Evolutionary conservation across 2,329 filamentous ascomycete species (phyloP).

Genomic region (Beauveria caledonica): DNA sequence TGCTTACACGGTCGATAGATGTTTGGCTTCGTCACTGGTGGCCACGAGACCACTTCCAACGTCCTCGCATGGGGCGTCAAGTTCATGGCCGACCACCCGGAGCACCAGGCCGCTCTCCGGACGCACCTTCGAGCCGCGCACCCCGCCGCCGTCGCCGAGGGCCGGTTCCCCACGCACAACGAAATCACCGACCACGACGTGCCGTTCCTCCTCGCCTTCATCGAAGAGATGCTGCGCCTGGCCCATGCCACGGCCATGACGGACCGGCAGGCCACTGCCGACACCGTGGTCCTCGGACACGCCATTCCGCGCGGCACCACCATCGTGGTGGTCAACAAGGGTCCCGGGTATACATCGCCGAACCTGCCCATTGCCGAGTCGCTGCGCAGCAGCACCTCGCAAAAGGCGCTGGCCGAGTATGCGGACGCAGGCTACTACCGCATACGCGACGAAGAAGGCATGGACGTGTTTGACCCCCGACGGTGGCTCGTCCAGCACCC

Average conservation of each 20-base stretch:
- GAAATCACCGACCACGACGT: conserved; percentile 19
- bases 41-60: conserved; percentile 18
- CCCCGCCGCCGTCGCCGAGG: conserved; percentile 12
- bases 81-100: conserved; percentile 14
- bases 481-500: conserved; percentile 10
- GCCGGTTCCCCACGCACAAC: conserved; percentile 17
- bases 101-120: conserved; percentile 16
- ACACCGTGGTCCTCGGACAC: conserved; percentile 22
- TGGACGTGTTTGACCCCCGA: conserved; percentile 11
- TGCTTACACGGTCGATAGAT: conserved; percentile 4
- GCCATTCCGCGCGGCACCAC: conserved; percentile 22
- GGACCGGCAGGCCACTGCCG: conserved; percentile 18
- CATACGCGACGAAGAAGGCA: background rate
- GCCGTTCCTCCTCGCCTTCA: conserved; percentile 24
- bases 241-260: conserved; percentile 18
- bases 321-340: conserved; percentile 16
- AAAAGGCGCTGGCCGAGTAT: background rate
- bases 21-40: conserved; percentile 15
- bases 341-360: conserved; percentile 16
- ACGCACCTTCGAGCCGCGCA: conserved; percentile 14
- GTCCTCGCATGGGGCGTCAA: conserved; percentile 17
- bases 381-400: conserved; percentile 1
- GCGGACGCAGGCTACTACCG: conserved; percentile 5
- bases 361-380: background rate
- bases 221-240: conserved; percentile 25